Conservation (phyloP, 2,329 filamentous ascomycete species). For the Phaeomoniella chlamydospora region DNA sequence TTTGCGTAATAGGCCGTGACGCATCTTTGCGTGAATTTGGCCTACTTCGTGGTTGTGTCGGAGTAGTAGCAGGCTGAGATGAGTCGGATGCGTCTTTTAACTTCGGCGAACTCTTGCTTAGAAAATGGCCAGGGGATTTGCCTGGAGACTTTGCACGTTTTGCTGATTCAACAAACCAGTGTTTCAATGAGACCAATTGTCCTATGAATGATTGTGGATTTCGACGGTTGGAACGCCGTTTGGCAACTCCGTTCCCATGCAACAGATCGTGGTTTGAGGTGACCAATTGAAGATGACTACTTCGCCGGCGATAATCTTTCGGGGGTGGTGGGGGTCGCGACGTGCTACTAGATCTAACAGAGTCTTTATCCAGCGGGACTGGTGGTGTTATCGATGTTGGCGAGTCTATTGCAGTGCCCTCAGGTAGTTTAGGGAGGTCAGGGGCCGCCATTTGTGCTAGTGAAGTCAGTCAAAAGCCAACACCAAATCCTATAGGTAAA, state of each 20-base stretch:
- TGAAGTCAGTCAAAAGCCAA: constrained; percentile 6
- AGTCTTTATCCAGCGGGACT: constrained; percentile 65
- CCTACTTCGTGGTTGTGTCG: neutral
- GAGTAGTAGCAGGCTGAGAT: neutral
- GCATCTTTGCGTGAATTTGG: neutral
- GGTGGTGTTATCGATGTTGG: constrained; percentile 36
- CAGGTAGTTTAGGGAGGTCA: constrained; percentile 65
- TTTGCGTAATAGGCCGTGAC: neutral
- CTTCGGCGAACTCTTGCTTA: neutral
- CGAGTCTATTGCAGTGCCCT: constrained; percentile 33
- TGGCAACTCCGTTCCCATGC: constrained; percentile 38
- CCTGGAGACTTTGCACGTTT: constrained; percentile 46
- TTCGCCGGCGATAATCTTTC: constrained; percentile 68
- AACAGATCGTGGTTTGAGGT: constrained; percentile 51
- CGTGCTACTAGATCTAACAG: constrained; percentile 59
- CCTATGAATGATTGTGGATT: constrained; percentile 51
- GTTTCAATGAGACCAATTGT: constrained; percentile 53
- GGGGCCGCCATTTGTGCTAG: constrained; percentile 47
- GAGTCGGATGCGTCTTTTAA: neutral
- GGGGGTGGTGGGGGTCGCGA: constrained; percentile 70
- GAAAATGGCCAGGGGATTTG: constrained; percentile 14
- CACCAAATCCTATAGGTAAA: neutral
- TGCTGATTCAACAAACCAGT: constrained; percentile 57
- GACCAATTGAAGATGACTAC: constrained; percentile 77
- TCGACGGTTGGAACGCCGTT: constrained; percentile 37